Percentiles rank a stretch among this genome's conserved stretches.
These are phyloP conservation scores for Trichoderma pleuroti DNA, from an alignment of 2,329 filamentous ascomycete species.

Conservation along the genomic window DNA sequence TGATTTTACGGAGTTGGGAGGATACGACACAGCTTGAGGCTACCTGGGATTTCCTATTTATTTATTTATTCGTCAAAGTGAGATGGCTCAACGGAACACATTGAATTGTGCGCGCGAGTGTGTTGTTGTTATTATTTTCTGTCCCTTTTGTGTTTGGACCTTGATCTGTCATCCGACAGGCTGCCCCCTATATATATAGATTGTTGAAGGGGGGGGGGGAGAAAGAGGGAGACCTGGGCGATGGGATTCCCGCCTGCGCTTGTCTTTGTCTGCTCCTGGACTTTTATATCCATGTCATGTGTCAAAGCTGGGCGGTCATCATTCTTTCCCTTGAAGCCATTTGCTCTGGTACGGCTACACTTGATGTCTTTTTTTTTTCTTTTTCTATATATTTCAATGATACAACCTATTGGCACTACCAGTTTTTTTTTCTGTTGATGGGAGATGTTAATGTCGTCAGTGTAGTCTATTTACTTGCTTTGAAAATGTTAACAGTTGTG, in stretches of 20 bases:
- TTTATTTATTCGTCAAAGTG: constrained; percentile 13
- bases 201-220: not conserved
- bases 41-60: not conserved
- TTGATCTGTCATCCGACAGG: not conserved
- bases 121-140: constrained; percentile 6
- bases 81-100: constrained; percentile 6
- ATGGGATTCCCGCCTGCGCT: not conserved
- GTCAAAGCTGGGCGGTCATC: not conserved
- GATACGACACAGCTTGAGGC: not conserved
- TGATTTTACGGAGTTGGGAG: constrained; percentile 28
- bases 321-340: not conserved
- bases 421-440: not conserved
- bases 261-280: not conserved
- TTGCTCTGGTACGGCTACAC: not conserved
- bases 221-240: not conserved
- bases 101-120: not conserved
- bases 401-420: not conserved
- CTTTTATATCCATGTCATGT: not conserved
- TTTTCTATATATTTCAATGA: not conserved
- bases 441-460: not conserved
- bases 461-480: not conserved
- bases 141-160: constrained; percentile 1
- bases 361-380: not conserved
- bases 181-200: not conserved
- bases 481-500: not conserved